phyloP scores from a whole-genome alignment of 495 filamentous ascomycete species.

The Parachaetomium inaequale region DNA sequence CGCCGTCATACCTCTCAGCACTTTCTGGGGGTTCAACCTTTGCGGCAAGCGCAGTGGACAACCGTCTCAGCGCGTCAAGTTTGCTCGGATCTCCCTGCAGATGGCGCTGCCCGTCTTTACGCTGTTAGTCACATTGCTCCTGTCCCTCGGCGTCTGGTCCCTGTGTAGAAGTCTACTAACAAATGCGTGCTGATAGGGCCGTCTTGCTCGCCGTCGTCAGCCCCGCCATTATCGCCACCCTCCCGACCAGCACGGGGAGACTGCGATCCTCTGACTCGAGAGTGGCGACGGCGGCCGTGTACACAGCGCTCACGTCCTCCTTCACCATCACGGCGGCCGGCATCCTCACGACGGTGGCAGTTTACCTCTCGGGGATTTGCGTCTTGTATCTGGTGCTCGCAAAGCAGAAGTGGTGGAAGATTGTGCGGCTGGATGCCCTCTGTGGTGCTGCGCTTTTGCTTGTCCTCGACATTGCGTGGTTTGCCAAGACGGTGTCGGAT shows the following conservation, averaged over 20 bases:
- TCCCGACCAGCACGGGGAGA: background rate
- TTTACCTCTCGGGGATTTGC: background rate
- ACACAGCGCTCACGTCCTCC: background rate
- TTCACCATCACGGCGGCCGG: background rate
- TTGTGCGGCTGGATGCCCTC: background rate
- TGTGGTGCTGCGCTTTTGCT: background rate
- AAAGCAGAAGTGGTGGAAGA: conserved; percentile 8
- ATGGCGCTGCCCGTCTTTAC: background rate
- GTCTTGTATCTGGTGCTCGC: conserved; percentile 5
- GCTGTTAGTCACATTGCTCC: background rate
- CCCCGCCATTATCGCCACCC: background rate
- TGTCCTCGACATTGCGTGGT: conserved; percentile 5
- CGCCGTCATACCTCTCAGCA: background rate
- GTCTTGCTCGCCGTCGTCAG: background rate
- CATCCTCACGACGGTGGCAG: background rate
- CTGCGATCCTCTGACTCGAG: background rate
- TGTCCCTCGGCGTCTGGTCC: too few relatives aligned
- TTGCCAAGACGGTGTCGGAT: background rate
- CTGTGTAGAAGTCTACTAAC: background rate
- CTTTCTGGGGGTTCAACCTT: background rate
- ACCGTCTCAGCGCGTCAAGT: background rate
- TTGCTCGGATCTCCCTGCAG: background rate
- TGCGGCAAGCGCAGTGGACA: background rate
- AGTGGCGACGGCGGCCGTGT: background rate
- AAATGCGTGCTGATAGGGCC: background rate